Conservation (phyloP, 2,329 filamentous ascomycete genomes). For the Helotiales sp. region DNA sequence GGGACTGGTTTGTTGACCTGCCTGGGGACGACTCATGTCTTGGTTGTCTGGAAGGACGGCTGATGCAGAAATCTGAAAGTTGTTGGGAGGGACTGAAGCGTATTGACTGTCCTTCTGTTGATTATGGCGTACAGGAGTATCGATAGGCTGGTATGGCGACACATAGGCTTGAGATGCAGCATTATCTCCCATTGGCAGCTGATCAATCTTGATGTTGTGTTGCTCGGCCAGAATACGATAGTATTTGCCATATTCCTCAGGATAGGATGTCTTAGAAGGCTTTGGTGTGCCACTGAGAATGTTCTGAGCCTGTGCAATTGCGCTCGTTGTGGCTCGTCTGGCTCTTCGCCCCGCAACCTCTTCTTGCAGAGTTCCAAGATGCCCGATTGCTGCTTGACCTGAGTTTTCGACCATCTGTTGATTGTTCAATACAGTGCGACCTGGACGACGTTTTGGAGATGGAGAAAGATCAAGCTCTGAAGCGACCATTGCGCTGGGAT, state of each 20-base stretch:
- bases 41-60: too few species aligned
- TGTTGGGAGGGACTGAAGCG: background rate
- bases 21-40: background rate
- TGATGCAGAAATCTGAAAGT: background rate
- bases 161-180: background rate
- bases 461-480: background rate
- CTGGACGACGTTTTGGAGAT: conserved; percentile 2
- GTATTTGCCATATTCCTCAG: background rate
- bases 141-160: background rate
- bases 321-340: background rate
- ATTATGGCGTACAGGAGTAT: background rate
- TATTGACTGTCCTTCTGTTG: background rate
- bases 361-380: background rate
- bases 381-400: background rate
- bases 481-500: background rate
- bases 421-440: background rate
- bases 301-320: background rate
- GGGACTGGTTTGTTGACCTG: background rate
- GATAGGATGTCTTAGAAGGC: background rate
- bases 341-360: too few species aligned
- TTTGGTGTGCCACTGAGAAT: background rate
- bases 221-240: background rate
- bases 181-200: background rate
- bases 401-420: background rate
- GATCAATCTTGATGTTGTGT: background rate